Evolutionary conservation across 257 asterid genomes (phyloP).

Genomic region (Nicotiana otophora): DNA sequence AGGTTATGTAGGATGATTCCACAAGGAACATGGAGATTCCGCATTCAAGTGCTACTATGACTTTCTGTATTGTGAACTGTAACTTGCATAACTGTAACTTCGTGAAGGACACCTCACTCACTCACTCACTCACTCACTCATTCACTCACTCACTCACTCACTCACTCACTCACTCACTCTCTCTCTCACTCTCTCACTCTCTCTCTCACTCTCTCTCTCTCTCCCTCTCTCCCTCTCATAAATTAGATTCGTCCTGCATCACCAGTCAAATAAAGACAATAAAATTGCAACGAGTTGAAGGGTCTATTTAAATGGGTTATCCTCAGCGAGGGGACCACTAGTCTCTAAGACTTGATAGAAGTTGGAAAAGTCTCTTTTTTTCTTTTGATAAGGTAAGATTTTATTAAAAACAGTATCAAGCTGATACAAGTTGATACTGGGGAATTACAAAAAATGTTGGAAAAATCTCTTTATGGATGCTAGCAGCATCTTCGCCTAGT

Average conservation of each 20-base stretch:
- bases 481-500: background rate
- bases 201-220: too few relatives aligned
- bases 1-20: background rate
- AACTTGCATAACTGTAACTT: background rate
- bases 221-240: background rate
- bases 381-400: too few relatives aligned
- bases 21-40: background rate
- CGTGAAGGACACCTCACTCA: background rate
- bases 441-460: background rate
- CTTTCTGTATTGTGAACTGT: background rate
- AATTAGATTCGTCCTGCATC: background rate
- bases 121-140: background rate
- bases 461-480: background rate
- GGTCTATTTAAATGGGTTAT: background rate
- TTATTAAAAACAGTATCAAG: too few relatives aligned
- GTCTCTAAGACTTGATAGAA: background rate
- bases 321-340: background rate
- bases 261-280: background rate
- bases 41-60: background rate
- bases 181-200: background rate
- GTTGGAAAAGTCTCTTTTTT: background rate
- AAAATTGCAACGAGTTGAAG: background rate
- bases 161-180: background rate
- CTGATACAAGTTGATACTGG: too few relatives aligned
- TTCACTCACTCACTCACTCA: background rate